phyloP scores from a whole-genome alignment of 495 filamentous ascomycete genomes.

The Penicillium ochrochloron region DNA sequence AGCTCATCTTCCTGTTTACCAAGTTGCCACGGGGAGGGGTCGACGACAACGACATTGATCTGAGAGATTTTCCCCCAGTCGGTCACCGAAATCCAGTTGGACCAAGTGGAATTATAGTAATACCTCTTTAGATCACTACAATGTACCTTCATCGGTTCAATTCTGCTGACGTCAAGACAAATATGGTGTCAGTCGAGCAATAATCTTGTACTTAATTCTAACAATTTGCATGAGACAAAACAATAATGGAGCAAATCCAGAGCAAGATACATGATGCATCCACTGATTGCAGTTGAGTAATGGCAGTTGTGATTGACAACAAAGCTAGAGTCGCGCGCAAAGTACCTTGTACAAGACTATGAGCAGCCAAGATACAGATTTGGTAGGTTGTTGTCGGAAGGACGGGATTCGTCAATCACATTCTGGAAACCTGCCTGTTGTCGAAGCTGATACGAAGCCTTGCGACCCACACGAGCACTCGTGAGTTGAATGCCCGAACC shows the following conservation, averaged over 20 bases:
- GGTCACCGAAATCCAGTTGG: too few relatives aligned
- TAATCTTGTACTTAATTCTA: too few relatives aligned
- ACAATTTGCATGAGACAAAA: too few relatives aligned
- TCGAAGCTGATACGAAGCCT: not conserved
- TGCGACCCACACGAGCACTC: not conserved
- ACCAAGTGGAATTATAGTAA: not conserved
- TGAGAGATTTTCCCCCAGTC: too few relatives aligned
- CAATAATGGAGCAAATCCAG: too few relatives aligned
- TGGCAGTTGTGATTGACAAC: not conserved
- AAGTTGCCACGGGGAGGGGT: not conserved
- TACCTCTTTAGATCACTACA: not conserved
- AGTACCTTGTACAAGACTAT: not conserved
- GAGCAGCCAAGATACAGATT: not conserved
- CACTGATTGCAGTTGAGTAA: not conserved
- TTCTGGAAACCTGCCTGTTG: not conserved
- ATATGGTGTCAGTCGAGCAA: too few relatives aligned
- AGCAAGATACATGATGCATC: not conserved
- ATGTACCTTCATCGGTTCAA: too few relatives aligned
- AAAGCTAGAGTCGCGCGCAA: not conserved
- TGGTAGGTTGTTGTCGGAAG: not conserved
- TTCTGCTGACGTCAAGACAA: not conserved
- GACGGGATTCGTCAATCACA: not conserved
- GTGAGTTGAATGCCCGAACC: not conserved
- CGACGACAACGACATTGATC: not conserved
- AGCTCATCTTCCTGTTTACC: not conserved